Evolutionary conservation across 2,329 filamentous ascomycete genomes (phyloP).

Genomic region (Ceratocystis albifundus): DNA sequence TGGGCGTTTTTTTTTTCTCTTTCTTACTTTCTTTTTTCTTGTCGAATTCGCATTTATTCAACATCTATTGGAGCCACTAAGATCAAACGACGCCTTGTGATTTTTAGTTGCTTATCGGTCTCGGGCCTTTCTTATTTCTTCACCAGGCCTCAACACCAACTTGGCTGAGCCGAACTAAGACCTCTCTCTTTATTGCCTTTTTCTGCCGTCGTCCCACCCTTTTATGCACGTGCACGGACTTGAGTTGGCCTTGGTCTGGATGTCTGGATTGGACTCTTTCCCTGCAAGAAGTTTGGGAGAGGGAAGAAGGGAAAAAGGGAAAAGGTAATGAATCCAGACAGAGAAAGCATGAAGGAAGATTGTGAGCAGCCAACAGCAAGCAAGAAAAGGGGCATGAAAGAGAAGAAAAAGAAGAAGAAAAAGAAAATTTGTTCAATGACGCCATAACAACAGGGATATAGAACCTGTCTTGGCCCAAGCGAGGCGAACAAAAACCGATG

Average conservation of each 20-base stretch:
- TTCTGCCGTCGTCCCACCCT: background rate
- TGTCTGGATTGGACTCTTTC: background rate
- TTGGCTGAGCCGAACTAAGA: background rate
- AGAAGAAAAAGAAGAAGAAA: conserved; percentile 9
- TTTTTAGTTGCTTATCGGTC: background rate
- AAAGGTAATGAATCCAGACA: background rate
- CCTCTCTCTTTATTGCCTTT: background rate
- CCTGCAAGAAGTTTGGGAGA: background rate
- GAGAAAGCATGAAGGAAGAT: background rate
- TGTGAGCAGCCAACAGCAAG: background rate
- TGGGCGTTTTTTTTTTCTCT: background rate
- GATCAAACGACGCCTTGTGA: background rate
- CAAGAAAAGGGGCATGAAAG: background rate
- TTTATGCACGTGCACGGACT: conserved; percentile 9
- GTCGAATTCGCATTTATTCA: background rate
- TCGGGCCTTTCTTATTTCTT: background rate
- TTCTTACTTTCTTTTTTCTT: too few relatives aligned
- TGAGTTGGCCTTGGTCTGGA: background rate
- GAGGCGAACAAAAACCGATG: background rate
- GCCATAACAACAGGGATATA: conserved; percentile 12
- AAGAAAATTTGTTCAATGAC: conserved; percentile 14
- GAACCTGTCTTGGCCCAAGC: conserved; percentile 3
- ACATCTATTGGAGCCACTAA: too few relatives aligned
- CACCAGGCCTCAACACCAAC: background rate
- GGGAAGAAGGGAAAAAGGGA: background rate